Percentiles rank a stretch among this genome's conserved stretches.
phyloP scores from a whole-genome alignment of 768 basidiomycete genomes.

The Crepidotus variabilis region DNA sequence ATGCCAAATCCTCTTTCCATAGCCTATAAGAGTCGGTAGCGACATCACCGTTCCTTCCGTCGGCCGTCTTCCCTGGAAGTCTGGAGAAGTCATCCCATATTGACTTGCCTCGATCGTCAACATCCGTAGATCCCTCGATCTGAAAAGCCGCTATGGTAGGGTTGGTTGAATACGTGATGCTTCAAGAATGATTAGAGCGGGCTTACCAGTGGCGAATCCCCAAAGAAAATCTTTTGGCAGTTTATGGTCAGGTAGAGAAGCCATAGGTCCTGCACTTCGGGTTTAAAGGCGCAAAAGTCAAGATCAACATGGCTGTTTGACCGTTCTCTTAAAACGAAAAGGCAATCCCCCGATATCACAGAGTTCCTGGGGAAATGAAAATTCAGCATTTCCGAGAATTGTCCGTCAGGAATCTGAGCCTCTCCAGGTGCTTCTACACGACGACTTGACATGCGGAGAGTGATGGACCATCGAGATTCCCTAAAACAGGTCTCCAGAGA shows the following conservation, averaged over 20 bases:
- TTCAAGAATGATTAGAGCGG: conserved; percentile 1
- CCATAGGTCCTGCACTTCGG: conserved; percentile 23
- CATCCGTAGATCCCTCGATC: conserved; percentile 64
- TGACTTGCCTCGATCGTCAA: conserved; percentile 61
- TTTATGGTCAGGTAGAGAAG: conserved; percentile 30
- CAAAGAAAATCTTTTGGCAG: conserved; percentile 62
- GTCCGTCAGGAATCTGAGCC: conserved; percentile 34
- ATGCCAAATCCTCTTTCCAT: conserved; percentile 64
- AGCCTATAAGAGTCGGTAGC: conserved; percentile 69
- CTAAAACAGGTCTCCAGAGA: conserved; percentile 22
- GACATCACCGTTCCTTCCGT: conserved; percentile 63
- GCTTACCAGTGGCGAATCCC: conserved; percentile 67
- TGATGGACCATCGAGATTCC: conserved; percentile 16
- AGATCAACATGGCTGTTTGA: conserved; percentile 19
- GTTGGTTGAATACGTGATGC: conserved; percentile 5
- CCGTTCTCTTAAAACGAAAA: conserved; percentile 35
- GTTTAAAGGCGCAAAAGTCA: conserved; percentile 24
- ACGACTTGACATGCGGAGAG: conserved; percentile 17
- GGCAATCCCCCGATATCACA: conserved; percentile 39
- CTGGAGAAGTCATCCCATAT: conserved; percentile 76
- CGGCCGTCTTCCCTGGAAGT: conserved; percentile 62
- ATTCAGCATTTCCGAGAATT: conserved; percentile 39
- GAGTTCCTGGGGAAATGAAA: conserved; percentile 36
- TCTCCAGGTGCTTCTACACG: conserved; percentile 19
- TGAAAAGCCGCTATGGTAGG: conserved; percentile 55